These are phyloP conservation scores for Macrophomina tecta DNA, from an alignment of 2,329 filamentous ascomycete species.

Conservation along the genomic window DNA sequence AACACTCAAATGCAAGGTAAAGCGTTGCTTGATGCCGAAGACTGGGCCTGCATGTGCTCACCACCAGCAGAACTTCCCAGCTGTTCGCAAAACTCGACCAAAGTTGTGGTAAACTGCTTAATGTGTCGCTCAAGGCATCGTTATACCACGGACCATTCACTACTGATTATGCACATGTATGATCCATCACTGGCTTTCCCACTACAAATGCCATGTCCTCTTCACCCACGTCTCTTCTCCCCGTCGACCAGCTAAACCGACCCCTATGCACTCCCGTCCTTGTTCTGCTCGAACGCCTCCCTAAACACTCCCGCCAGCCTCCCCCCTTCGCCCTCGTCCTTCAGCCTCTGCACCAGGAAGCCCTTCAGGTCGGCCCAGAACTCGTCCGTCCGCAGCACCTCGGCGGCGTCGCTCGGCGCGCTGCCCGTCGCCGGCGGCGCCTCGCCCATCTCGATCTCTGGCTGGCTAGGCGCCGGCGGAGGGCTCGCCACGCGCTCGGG, in stretches of 20 bases:
- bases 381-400: constrained; percentile 69
- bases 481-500: constrained; percentile 18
- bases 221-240: no score
- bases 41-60: no score
- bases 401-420: constrained; percentile 60
- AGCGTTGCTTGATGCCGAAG: no score
- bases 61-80: no score
- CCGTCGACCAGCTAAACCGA: not conserved
- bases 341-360: constrained; percentile 79
- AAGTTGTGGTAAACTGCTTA: no score
- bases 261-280: not conserved
- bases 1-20: no score
- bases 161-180: no score
- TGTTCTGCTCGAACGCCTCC: constrained; percentile 66
- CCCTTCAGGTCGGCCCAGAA: constrained; percentile 89
- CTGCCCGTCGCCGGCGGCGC: constrained; percentile 52
- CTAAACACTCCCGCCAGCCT: constrained; percentile 72
- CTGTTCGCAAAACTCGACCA: no score
- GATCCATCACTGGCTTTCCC: no score
- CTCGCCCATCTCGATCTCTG: constrained; percentile 31
- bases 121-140: no score
- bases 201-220: no score
- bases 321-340: constrained; percentile 70
- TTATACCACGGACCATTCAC: no score
- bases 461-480: not conserved